Percentiles rank a stretch among this genome's conserved stretches.
These are phyloP conservation scores for Glonium stellatum DNA, from an alignment of 495 filamentous ascomycete genomes.

Conservation along the genomic window DNA sequence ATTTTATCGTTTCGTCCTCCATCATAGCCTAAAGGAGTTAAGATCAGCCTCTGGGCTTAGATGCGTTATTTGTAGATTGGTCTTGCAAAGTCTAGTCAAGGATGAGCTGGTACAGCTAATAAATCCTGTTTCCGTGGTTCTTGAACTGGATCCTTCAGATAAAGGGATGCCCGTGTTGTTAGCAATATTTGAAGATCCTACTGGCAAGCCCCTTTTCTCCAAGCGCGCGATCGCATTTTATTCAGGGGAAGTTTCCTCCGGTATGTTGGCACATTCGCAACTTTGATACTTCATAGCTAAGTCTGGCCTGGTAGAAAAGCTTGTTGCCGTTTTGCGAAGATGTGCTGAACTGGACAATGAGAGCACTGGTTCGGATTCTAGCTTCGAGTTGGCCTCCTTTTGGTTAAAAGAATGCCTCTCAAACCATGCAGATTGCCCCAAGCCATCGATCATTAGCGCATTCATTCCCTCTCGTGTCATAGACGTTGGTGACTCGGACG, in stretches of 20 bases:
- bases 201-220: background rate
- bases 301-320: background rate
- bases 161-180: background rate
- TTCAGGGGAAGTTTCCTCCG: background rate
- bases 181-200: background rate
- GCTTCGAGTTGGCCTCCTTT: constrained; percentile 2
- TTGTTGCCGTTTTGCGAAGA: background rate
- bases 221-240: constrained; percentile 1
- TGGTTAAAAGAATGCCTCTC: constrained; percentile 5
- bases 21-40: background rate
- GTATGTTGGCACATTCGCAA: background rate
- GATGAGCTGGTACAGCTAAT: background rate
- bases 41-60: background rate
- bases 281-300: background rate
- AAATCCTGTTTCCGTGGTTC: background rate
- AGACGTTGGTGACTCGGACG: constrained; percentile 2
- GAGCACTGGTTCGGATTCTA: constrained; percentile 8
- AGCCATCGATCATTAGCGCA: background rate
- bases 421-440: background rate
- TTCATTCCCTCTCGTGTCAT: constrained; percentile 3
- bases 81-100: background rate
- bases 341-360: background rate
- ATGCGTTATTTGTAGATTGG: background rate
- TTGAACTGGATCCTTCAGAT: background rate
- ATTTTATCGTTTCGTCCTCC: background rate